Evolutionary conservation across 495 filamentous ascomycete species (phyloP), one percentile per base, ranked within the genome.

Genomic region (Tirmania nivea): DNA sequence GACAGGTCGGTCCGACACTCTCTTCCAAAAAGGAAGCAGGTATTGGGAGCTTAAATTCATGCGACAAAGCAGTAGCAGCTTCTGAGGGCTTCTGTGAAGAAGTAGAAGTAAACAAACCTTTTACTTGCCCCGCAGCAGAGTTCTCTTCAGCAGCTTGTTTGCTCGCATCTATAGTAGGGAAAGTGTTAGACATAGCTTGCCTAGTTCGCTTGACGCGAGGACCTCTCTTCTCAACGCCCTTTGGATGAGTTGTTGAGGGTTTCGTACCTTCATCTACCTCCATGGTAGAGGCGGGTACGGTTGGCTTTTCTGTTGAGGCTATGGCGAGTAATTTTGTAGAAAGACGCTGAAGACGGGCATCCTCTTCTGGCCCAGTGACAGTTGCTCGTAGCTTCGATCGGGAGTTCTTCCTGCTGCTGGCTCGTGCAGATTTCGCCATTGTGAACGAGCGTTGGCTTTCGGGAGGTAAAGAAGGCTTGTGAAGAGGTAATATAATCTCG

Each of bases 361-460:
- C 57, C 49, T 59, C 58, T 14, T 55, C 53, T 9, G 58, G 58
- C 10, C 56, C 45, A 50, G 55, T 55, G 34, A 60, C 57, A 17
- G 56, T 47, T 25, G 50, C 54, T n/a, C 57, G 57, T 14, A 60
- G 56, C 36, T 59, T 60, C 12, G 57, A 50, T 52, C 59, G 59
- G n/a, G 48, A 19, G n/a, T 16, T 21, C 48, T 50, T 50, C 12
- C 11, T 19, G 48, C 16, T 50, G 48, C 16, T 20, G n/a, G 48
- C 48, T 50, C 48, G n/a, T 12, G 20, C 20, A 5, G 48, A 50
- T 10, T 50, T 50, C 12, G 48, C 48, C 48, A 50, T 50, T 25
- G n/a, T 31, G 48, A 50, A 17, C 17, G 25, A 7, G 4, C 25
- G 25, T 31, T 31, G 25, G 7, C 25, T 31, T 31, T 31, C 2